Base-by-base conservation (phyloP, 805 yeast genomes). In the Kuraishia piskuri region DNA sequence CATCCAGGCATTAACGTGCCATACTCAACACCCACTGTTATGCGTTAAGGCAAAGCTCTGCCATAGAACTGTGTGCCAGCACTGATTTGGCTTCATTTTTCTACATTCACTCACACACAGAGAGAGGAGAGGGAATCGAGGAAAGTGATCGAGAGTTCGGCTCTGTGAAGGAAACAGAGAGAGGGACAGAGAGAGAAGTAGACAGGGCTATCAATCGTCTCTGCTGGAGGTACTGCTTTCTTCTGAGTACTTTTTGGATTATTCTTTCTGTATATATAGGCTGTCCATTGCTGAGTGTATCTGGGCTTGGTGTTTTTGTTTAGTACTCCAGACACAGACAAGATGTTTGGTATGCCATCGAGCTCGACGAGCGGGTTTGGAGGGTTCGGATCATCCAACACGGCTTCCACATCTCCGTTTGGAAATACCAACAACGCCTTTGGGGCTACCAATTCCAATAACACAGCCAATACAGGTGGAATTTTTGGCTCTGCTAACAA, bases 341-440 rank as follows among this genome's bases (percentile, higher is more conserved):
- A 31, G 40, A 72, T 79, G 83, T 79, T 79, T 69, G 80, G 82
- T 49, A 63, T 70, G 56, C 61, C 77, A 50, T 60, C 74, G 22
- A 54, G 58, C 25, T 66, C 72, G 14, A 63, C 69, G 21, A 71
- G 79, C 49, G 83, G 83, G 20, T 79, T 79, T 63, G 83, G 83
- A 12, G 82, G 82, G 26, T 75, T 72, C 58, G 71, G 73, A 31
- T 31, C 45, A 26, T 48, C 53, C 26, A 23, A 55, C 48, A 58
- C 55, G 19, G 45, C 56, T 21, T 46, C 56, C 54, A 57, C 48
- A 46, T 61, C 21, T 17, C 46, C 46, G 22, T 49, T 37, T 25
- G 49, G 31, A 25, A 59, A 56, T 46, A 59, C 61, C 51, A 64
- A 61, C 53, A 59, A 65, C 22, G 59, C 61, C 4, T 67, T 69